A percentile compares a stretch with the other conserved stretches of the same genome.
Conservation (phyloP, 139 green algal genomes). For the Tetraselmis chui region DNA sequence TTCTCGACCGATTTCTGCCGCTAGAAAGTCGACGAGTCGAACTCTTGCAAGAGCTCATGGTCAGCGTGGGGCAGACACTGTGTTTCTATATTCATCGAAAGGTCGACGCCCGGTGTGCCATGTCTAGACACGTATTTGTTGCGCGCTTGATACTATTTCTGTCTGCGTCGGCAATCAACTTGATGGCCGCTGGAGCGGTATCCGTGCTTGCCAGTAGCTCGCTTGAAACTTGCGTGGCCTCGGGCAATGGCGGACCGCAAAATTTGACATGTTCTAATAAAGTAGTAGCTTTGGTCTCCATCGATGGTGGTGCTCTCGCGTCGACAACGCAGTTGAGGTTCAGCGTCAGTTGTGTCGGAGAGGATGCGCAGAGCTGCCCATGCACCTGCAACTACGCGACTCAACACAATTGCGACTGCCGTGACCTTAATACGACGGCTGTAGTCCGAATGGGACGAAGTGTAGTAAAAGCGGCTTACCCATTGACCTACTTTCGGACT, state of each 20-base stretch:
- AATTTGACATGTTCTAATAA: not conserved
- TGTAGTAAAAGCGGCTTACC: not conserved
- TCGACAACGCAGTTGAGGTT: not conserved
- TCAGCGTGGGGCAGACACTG: too few species aligned
- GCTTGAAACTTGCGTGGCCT: not conserved
- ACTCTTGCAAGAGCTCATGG: too few species aligned
- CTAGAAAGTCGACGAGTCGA: too few species aligned
- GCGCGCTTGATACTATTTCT: too few species aligned
- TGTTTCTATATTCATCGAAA: too few species aligned
- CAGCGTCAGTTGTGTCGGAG: not conserved
- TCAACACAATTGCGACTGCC: not conserved
- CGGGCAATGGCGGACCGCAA: not conserved
- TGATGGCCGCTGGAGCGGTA: too few species aligned
- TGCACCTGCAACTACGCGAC: not conserved
- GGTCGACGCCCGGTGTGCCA: too few species aligned
- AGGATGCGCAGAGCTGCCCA: not conserved
- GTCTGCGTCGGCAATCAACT: too few species aligned
- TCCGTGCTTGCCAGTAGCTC: not conserved
- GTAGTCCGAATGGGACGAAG: not conserved
- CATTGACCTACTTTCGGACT: not conserved
- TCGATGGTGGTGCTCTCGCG: not conserved
- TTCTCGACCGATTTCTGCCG: too few species aligned
- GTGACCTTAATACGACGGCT: not conserved
- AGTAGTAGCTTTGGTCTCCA: not conserved
- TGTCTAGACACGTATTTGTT: too few species aligned